These are phyloP conservation scores for Colletotrichum karsti DNA, from an alignment of 2,329 filamentous ascomycete genomes.

Conservation along the genomic window DNA sequence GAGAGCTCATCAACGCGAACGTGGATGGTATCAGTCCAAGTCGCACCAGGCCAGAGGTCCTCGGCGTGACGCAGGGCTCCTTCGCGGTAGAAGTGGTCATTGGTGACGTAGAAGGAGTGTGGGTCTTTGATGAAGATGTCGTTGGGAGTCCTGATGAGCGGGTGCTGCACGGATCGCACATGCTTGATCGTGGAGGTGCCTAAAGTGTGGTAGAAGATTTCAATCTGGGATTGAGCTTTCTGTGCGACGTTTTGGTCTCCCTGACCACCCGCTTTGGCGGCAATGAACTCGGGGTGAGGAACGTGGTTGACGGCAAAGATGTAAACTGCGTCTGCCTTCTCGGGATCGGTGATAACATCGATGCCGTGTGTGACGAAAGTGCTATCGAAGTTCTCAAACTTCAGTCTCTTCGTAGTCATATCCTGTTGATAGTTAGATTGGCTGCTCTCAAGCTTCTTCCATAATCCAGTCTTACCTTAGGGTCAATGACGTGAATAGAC, in stretches of 20 bases:
- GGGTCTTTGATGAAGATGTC: slow-evolving; percentile 60
- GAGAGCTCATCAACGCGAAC: slow-evolving; percentile 26
- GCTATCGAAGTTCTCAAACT: slow-evolving; percentile 58
- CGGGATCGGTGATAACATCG: slow-evolving; percentile 62
- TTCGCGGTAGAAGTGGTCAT: slow-evolving; percentile 64
- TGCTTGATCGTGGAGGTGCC: slow-evolving; percentile 48
- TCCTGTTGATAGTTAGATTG: slow-evolving; percentile 35
- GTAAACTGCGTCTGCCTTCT: slow-evolving; percentile 55
- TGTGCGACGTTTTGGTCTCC: slow-evolving; percentile 36
- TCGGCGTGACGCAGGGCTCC: slow-evolving; percentile 58
- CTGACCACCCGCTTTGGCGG: slow-evolving; percentile 40
- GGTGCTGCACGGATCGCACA: slow-evolving; percentile 61
- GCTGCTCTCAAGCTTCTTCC: not conserved
- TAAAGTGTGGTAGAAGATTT: slow-evolving; percentile 53
- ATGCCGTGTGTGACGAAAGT: slow-evolving; percentile 69
- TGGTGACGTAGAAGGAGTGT: slow-evolving; percentile 64
- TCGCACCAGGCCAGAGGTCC: slow-evolving; percentile 46
- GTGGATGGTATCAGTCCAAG: slow-evolving; percentile 60
- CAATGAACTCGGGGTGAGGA: slow-evolving; percentile 47
- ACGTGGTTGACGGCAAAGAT: slow-evolving; percentile 70
- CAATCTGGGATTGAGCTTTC: slow-evolving; percentile 58
- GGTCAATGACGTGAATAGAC: slow-evolving; percentile 61
- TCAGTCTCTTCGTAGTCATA: slow-evolving; percentile 42
- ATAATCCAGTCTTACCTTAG: slow-evolving; percentile 48
- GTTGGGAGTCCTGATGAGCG: slow-evolving; percentile 65